Conservation (phyloP, 306 rosid species). For the Medicago truncatula region DNA sequence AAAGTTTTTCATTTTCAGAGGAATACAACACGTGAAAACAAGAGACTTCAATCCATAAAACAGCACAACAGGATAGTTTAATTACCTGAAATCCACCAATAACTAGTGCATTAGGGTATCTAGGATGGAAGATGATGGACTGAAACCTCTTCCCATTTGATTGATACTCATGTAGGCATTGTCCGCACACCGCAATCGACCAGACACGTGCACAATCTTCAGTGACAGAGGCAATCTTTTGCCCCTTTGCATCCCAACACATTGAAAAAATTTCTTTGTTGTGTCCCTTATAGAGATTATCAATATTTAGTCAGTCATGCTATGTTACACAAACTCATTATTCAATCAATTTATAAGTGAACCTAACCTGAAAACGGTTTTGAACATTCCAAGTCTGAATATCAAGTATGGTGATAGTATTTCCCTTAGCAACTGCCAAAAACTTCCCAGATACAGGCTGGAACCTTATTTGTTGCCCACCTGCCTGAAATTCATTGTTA, state of each 20-base stretch:
- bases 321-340: background rate
- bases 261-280: background rate
- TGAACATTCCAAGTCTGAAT: background rate
- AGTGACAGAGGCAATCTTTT: conserved; percentile 16
- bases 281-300: conserved; percentile 17
- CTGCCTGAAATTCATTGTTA: conserved; percentile 18
- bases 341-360: conserved; percentile 14
- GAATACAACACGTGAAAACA: background rate
- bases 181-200: background rate
- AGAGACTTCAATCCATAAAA: background rate
- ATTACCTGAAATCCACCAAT: conserved; percentile 21
- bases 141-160: conserved; percentile 6
- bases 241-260: conserved; percentile 19
- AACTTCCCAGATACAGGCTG: background rate
- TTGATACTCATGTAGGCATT: background rate
- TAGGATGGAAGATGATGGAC: conserved; percentile 18
- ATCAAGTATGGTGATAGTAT: conserved; percentile 1
- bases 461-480: conserved; percentile 3
- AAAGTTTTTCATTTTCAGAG: background rate
- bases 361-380: conserved; percentile 7
- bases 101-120: conserved; percentile 11
- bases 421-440: conserved; percentile 27
- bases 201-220: conserved; percentile 30
- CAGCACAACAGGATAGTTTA: background rate
- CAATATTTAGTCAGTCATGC: background rate